Base-by-base conservation (phyloP, 2,329 filamentous ascomycete genomes). In the Trichocomaceae sp. region DNA sequence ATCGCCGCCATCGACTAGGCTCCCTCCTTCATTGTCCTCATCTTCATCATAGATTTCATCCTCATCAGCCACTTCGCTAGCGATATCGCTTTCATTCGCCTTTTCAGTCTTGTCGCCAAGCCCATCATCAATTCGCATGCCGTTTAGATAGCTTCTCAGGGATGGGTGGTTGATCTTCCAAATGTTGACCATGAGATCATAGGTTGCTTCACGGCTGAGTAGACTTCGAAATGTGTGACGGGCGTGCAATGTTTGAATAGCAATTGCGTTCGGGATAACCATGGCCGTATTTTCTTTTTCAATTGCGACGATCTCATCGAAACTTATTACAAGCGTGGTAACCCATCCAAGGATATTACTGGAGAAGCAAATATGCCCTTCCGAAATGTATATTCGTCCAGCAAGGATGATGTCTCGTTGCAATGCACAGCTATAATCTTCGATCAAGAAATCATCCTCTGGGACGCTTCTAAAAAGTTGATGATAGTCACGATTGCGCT, bases 281-380 rank as follows among this genome's bases (percentile, higher is more conserved):
- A 99, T 80, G 0, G 93, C 93, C 0, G 93, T 99, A 68, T 85
- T 96, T 70, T 95, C 88, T 75, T 97, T 97, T 73, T 99, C 93
- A 7, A 99, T 88, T 0, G 92, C 90, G 19, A 97, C 89, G 56
- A 99, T 89, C 71, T 99, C 93, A 66, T 99, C 93, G 68, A 99
- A 99, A 70, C 90, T 95, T 76, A 99, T 96, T 51, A 99, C 92
- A 42, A 99, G 77, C 1, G 93, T 99, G 0, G 93, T 99, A 20
- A 95, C 88, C 93, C 93, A 99, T 52, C 93, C 93, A 47, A 99
- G 82, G 61, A 99, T 99, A 68, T 99, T 99, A 77, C 93, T 97
- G 65, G 91, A 96, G 73, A 99, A 99, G 76, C 93, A 99, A 47
- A 99, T 83, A 68, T 99, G 92, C 10, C 92, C 91, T 73, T 99